These are phyloP conservation scores for Aspergillus baeticus DNA, from an alignment of 495 filamentous ascomycete genomes.

Conservation along the genomic window DNA sequence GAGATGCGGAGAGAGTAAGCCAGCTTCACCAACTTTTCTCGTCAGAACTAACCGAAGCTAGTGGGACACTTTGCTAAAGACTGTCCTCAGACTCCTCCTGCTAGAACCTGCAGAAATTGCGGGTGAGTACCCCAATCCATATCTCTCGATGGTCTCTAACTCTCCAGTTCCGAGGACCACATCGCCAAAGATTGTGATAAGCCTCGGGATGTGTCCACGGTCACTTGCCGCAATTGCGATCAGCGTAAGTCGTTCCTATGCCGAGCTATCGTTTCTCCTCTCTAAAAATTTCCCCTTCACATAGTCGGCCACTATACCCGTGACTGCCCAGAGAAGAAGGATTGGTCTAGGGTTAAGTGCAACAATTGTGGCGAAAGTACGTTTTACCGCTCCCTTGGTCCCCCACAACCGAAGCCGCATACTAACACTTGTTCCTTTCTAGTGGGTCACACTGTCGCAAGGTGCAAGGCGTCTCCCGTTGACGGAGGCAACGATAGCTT, in stretches of 20 bases:
- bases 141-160: slow-evolving; percentile 15
- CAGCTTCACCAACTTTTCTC: background rate
- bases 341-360: slow-evolving; percentile 76
- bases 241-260: slow-evolving; percentile 33
- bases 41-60: slow-evolving; percentile 24
- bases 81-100: slow-evolving; percentile 61
- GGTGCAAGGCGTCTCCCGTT: slow-evolving; percentile 45
- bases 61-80: slow-evolving; percentile 83
- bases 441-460: slow-evolving; percentile 68
- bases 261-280: too few relatives aligned
- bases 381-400: slow-evolving; percentile 13
- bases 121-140: slow-evolving; percentile 36
- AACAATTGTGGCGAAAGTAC: slow-evolving; percentile 69
- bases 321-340: slow-evolving; percentile 74
- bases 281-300: background rate
- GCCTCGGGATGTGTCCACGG: slow-evolving; percentile 45
- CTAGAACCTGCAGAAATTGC: slow-evolving; percentile 63
- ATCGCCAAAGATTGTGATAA: slow-evolving; percentile 55
- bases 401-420: too few relatives aligned
- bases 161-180: slow-evolving; percentile 47
- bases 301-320: slow-evolving; percentile 65
- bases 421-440: background rate
- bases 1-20: slow-evolving; percentile 67
- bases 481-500: background rate
- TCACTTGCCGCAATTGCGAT: slow-evolving; percentile 71